Percentiles rank a stretch among this genome's conserved stretches.
These are phyloP conservation scores for Ambrosia artemisiifolia DNA, from an alignment of 129 eudicot species.

Conservation along the genomic window DNA sequence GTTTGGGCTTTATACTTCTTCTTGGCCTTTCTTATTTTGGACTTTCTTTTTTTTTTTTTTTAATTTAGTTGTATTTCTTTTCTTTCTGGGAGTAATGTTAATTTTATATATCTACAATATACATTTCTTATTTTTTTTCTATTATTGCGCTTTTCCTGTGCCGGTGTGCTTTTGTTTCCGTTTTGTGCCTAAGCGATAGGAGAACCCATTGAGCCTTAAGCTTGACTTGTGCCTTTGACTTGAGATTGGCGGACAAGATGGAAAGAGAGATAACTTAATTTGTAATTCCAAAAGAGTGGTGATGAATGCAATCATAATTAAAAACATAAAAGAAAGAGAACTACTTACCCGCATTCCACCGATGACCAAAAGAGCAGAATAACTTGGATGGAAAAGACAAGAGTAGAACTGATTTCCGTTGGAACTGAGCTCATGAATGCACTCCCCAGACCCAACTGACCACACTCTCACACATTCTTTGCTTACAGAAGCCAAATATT, in stretches of 20 bases:
- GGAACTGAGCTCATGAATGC: constrained; percentile 77
- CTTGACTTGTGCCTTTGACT: background rate
- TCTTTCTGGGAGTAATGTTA: too few species aligned
- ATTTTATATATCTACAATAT: too few species aligned
- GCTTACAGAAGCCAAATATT: constrained; percentile 81
- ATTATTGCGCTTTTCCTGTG: too few species aligned
- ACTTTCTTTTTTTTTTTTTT: too few species aligned
- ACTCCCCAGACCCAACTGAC: constrained; percentile 76
- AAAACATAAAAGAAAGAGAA: background rate
- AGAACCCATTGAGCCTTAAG: too few species aligned
- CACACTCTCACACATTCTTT: constrained; percentile 89
- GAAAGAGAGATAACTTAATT: background rate
- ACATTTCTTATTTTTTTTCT: too few species aligned
- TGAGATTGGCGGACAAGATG: background rate
- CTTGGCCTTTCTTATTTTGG: too few species aligned
- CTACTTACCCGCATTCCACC: constrained; percentile 72
- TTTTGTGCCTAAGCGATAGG: too few species aligned
- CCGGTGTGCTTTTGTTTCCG: too few species aligned
- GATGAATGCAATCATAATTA: constrained; percentile 6
- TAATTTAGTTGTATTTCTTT: too few species aligned
- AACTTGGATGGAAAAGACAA: constrained; percentile 98
- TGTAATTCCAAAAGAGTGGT: background rate
- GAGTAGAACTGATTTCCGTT: constrained; percentile 90
- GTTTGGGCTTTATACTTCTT: too few species aligned
- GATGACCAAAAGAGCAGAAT: constrained; percentile 78